Percentiles rank a stretch among this genome's conserved stretches.
Evolutionary conservation across 2,329 filamentous ascomycete species (phyloP).

Genomic region (Trichoderma koningii): DNA sequence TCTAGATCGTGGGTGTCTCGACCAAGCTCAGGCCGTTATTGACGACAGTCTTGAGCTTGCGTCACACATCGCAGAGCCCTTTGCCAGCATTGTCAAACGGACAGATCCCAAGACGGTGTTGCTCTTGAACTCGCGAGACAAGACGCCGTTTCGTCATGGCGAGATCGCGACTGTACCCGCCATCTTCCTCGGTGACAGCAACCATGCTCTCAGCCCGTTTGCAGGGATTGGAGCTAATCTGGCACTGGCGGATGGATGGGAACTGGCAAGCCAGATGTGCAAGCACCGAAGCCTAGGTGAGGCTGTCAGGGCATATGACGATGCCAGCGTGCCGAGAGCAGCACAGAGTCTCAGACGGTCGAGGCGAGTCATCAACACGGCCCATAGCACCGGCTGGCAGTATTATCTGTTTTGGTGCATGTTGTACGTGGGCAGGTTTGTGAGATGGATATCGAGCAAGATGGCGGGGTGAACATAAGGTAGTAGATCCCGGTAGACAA

Average conservation of each 20-base stretch:
- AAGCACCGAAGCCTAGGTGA: slow-evolving; percentile 32
- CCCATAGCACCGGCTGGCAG: slow-evolving; percentile 27
- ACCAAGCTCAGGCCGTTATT: neutral
- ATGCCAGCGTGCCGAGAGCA: slow-evolving; percentile 39
- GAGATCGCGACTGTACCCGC: slow-evolving; percentile 34
- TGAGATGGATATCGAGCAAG: slow-evolving; percentile 32
- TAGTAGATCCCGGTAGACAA: neutral
- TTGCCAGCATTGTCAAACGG: slow-evolving; percentile 42
- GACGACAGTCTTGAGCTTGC: slow-evolving; percentile 34
- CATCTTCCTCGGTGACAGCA: slow-evolving; percentile 53
- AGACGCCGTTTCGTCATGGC: slow-evolving; percentile 47
- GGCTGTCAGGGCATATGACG: slow-evolving; percentile 40
- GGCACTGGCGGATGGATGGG: slow-evolving; percentile 50
- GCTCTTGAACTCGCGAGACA: slow-evolving; percentile 44
- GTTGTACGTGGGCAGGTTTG: slow-evolving; percentile 29
- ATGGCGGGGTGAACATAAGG: neutral
- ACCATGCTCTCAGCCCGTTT: slow-evolving; percentile 54
- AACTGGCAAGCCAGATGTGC: slow-evolving; percentile 48
- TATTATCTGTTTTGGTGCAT: slow-evolving; percentile 29
- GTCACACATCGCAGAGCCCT: slow-evolving; percentile 42
- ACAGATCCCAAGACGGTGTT: slow-evolving; percentile 43
- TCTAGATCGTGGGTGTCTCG: neutral
- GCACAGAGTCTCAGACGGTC: slow-evolving; percentile 31
- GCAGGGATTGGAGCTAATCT: slow-evolving; percentile 53
- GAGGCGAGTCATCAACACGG: slow-evolving; percentile 28